A percentile compares a stretch with the other conserved stretches of the same genome.
phyloP scores from a whole-genome alignment of 257 asterid genomes.

The Vinca minor region DNA sequence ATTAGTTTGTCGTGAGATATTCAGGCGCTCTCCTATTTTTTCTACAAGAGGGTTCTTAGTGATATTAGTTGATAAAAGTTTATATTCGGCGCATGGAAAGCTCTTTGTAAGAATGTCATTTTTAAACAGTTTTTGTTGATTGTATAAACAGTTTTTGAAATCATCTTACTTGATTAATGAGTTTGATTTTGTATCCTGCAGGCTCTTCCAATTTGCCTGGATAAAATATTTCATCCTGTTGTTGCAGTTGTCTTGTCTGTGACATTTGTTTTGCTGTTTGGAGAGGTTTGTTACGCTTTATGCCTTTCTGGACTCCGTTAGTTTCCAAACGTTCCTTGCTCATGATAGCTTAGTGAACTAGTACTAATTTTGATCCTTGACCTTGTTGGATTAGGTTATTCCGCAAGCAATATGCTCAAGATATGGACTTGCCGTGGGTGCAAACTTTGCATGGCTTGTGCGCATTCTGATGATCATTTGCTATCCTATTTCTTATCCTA shows the following conservation, averaged over 20 bases:
- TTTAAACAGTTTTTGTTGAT: not conserved
- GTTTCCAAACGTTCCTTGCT: not conserved
- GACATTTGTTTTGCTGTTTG: constrained; percentile 90
- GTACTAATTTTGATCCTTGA: constrained; percentile 16
- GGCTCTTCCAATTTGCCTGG: constrained; percentile 95
- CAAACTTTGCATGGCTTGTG: constrained; percentile 86
- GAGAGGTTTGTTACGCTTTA: constrained; percentile 60
- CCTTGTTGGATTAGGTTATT: constrained; percentile 49
- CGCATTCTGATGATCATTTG: constrained; percentile 79
- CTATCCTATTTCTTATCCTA: constrained; percentile 82
- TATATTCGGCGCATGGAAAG: not conserved
- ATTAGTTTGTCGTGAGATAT: no score
- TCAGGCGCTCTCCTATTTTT: no score
- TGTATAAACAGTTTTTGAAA: not conserved
- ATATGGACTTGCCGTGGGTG: constrained; percentile 97
- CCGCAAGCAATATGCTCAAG: constrained; percentile 92
- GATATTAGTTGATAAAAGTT: not conserved
- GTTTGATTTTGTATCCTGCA: constrained; percentile 20
- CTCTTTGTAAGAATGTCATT: no score
- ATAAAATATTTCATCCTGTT: constrained; percentile 77
- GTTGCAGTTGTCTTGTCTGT: constrained; percentile 93
- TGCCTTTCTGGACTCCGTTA: not conserved
- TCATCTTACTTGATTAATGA: not conserved
- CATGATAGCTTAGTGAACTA: not conserved
- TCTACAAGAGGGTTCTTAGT: not conserved